phyloP scores from a whole-genome alignment of 2,329 filamentous ascomycete species.

The Colletotrichum cereale region DNA sequence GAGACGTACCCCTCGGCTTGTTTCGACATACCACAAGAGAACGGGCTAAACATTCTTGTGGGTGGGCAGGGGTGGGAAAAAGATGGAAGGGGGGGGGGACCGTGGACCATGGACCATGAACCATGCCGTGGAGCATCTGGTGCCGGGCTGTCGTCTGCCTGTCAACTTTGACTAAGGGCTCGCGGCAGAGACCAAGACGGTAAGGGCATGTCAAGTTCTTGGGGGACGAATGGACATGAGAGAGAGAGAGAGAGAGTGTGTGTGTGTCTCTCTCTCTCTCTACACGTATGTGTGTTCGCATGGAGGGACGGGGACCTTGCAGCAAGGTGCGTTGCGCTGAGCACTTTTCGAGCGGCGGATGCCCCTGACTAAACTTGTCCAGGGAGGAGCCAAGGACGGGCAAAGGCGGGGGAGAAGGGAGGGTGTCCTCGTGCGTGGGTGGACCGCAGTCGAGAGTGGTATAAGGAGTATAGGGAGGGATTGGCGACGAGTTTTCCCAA shows the following conservation, averaged over 20 bases:
- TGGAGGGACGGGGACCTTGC: conserved; percentile 40
- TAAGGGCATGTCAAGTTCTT: conserved; percentile 26
- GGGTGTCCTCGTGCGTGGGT: conserved; percentile 19
- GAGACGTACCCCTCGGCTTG: conserved; percentile 39
- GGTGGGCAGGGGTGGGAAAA: conserved; percentile 40
- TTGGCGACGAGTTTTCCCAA: conserved; percentile 39
- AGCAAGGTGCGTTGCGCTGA: conserved; percentile 34
- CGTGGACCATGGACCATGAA: not conserved
- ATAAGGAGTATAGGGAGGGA: conserved; percentile 29
- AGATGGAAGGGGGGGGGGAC: conserved; percentile 14
- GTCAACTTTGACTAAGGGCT: conserved; percentile 16
- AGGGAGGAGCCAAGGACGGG: conserved; percentile 35
- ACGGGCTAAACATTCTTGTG: conserved; percentile 46
- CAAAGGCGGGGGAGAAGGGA: conserved; percentile 34
- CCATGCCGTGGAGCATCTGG: conserved; percentile 17
- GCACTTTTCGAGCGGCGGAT: conserved; percentile 27
- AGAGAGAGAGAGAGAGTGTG: not conserved
- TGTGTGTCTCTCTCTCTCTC: too few relatives aligned
- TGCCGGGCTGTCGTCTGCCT: conserved; percentile 15
- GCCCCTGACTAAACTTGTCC: conserved; percentile 40
- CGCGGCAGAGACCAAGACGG: conserved; percentile 18
- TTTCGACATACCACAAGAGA: conserved; percentile 42
- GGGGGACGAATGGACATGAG: not conserved
- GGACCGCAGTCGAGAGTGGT: conserved; percentile 25
- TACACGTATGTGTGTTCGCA: conserved; percentile 1